Base-by-base conservation (phyloP, 2,329 filamentous ascomycete genomes). In the Aspergillus cejpii region DNA sequence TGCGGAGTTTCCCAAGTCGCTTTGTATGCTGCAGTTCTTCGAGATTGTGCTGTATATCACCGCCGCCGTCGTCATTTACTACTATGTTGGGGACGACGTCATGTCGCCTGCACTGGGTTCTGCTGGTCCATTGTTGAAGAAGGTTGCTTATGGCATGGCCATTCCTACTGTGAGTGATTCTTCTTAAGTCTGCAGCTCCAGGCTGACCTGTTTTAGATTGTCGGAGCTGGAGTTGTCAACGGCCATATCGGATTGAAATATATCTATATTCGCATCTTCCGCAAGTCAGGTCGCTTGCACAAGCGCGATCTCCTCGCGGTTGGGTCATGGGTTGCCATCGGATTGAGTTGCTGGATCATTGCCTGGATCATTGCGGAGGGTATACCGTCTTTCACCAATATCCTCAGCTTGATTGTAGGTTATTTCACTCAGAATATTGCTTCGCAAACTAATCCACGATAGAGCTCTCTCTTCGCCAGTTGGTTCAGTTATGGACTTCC, bases 211-310 rank as follows among this genome's bases (percentile, higher is more conserved):
- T 14, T 43, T 6, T 27, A 65, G 59, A 86, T 86, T 50, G 70
- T 86, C 33, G 77, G 85, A 39, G 80, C 82, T 0, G 84, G 83
- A 40, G 81, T 85, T 5, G 81, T 87, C 47, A 83, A 84, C 57
- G 81, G 77, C 5, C 78, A 82, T 47, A 78, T 86, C 2, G 80
- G 79, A 3, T 72, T 74, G 23, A 84, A 83, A 59, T 82, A 83
- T 52, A 71, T 85, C 45, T 86, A 83, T 55, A 69, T 78, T 3
- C 76, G 82, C 17, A 58, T 82, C 5, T 85, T 83, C 69, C 70
- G 73, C 17, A 74, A 76, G 50, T 79, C 76, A 6, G 72, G 76
- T 50, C 72, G 75, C 58, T 68, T 78, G 63, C 66, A 69, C 33
- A 68, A 72, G 45, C 69, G 70, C 37, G 78, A 73, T 29, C 61